Conservation (phyloP, 306 rosid species). For the Quercus robur region DNA sequence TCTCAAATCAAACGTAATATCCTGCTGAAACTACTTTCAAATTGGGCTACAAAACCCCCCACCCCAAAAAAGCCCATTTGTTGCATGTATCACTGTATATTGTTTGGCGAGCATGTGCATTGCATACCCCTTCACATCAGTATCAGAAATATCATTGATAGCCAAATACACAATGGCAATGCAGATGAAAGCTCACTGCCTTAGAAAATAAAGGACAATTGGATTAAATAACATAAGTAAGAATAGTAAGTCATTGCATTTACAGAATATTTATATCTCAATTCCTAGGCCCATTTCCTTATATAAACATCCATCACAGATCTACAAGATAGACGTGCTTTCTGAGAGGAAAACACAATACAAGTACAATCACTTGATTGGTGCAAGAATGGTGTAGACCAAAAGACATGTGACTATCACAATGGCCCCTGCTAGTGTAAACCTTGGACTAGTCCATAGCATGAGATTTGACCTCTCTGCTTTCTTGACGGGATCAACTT, state of each 20-base stretch:
- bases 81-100: too few relatives aligned
- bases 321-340: not conserved
- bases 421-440: slow-evolving; percentile 75
- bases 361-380: slow-evolving; percentile 40
- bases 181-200: not conserved
- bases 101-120: not conserved
- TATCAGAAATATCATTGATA: not conserved
- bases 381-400: slow-evolving; percentile 82
- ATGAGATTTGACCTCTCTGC: slow-evolving; percentile 82
- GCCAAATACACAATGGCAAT: not conserved
- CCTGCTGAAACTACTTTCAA: too few relatives aligned
- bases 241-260: slow-evolving; percentile 18
- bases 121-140: not conserved
- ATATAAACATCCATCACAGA: not conserved
- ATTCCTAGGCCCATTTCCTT: not conserved
- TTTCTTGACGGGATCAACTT: slow-evolving; percentile 87
- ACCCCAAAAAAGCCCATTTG: too few relatives aligned
- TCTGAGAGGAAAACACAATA: not conserved
- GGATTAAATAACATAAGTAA: slow-evolving; percentile 21
- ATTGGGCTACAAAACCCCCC: too few relatives aligned
- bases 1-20: too few relatives aligned
- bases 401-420: slow-evolving; percentile 67
- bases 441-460: slow-evolving; percentile 87
- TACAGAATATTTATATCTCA: slow-evolving; percentile 19
- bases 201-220: not conserved